phyloP scores from a whole-genome alignment of 2,329 filamentous ascomycete species.

The Neonectria coccinea region DNA sequence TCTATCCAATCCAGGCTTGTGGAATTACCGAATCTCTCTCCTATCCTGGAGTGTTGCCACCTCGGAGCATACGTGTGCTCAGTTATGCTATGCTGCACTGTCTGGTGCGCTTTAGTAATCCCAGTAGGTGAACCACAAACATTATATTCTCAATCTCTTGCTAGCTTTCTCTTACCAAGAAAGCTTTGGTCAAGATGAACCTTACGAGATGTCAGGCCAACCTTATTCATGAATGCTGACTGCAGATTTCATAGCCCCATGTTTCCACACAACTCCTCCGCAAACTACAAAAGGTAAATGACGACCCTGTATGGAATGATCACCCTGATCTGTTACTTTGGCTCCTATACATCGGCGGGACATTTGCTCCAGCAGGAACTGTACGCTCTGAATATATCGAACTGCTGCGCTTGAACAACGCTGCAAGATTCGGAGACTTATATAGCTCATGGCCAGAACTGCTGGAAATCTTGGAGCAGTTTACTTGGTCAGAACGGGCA shows the following conservation, averaged over 20 bases:
- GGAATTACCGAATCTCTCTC: constrained; percentile 36
- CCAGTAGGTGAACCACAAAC: constrained; percentile 47
- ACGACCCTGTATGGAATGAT: constrained; percentile 49
- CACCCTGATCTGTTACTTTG: constrained; percentile 51
- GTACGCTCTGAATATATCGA: constrained; percentile 46
- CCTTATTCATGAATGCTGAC: constrained; percentile 2
- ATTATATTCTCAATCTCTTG: constrained; percentile 3
- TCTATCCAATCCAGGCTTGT: constrained; percentile 56
- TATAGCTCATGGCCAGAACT: constrained; percentile 50
- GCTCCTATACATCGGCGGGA: constrained; percentile 53
- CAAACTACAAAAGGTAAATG: constrained; percentile 45
- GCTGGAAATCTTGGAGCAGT: constrained; percentile 47
- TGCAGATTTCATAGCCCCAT: constrained; percentile 41
- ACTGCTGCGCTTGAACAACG: constrained; percentile 40
- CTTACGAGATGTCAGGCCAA: background rate
- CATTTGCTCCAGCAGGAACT: constrained; percentile 49
- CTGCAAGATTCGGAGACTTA: constrained; percentile 24
- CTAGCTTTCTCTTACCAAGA: constrained; percentile 3
- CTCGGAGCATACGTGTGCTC: constrained; percentile 57
- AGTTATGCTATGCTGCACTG: constrained; percentile 53
- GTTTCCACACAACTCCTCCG: constrained; percentile 49
- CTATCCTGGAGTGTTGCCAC: constrained; percentile 50
- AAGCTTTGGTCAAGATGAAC: no score
- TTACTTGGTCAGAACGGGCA: constrained; percentile 56
- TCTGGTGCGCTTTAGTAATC: constrained; percentile 54